Evolutionary conservation across 331 rosid species (phyloP).

Genomic region (Quercus lobata): DNA sequence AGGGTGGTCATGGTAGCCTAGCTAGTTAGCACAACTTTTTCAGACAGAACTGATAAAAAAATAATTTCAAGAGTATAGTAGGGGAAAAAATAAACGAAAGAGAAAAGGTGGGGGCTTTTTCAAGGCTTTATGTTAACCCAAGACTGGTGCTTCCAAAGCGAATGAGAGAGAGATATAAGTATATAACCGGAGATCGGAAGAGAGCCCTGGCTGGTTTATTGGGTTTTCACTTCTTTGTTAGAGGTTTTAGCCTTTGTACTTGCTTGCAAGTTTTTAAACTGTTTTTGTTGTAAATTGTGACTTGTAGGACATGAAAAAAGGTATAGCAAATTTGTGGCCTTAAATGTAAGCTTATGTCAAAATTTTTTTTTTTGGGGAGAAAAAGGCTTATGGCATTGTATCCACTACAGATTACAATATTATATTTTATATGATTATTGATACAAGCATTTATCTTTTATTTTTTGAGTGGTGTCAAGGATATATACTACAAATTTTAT

Average conservation of each 20-base stretch:
- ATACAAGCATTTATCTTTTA: too few relatives aligned
- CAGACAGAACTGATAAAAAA: background rate
- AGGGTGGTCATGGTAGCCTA: background rate
- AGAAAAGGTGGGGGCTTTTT: background rate
- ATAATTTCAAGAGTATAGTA: background rate
- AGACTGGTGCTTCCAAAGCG: background rate
- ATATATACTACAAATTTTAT: too few relatives aligned
- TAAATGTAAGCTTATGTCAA: too few relatives aligned
- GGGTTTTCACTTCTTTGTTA: background rate
- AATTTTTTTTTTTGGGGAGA: too few relatives aligned
- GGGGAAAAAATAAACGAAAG: background rate
- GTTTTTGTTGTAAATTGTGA: too few relatives aligned
- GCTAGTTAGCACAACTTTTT: background rate
- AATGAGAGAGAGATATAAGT: background rate
- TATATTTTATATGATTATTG: too few relatives aligned
- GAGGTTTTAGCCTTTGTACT: background rate
- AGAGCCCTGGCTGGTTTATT: background rate
- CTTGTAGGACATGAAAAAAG: too few relatives aligned
- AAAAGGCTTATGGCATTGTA: too few relatives aligned
- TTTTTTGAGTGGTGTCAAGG: too few relatives aligned
- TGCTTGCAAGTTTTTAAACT: too few relatives aligned
- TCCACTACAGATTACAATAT: too few relatives aligned
- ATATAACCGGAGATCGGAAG: slow-evolving; percentile 16
- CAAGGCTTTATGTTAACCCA: background rate
- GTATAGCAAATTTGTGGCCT: too few relatives aligned